Percentiles rank a stretch among this genome's conserved stretches.
Conservation (phyloP, 805 yeast species). For the Priceomyces melissophilus region DNA sequence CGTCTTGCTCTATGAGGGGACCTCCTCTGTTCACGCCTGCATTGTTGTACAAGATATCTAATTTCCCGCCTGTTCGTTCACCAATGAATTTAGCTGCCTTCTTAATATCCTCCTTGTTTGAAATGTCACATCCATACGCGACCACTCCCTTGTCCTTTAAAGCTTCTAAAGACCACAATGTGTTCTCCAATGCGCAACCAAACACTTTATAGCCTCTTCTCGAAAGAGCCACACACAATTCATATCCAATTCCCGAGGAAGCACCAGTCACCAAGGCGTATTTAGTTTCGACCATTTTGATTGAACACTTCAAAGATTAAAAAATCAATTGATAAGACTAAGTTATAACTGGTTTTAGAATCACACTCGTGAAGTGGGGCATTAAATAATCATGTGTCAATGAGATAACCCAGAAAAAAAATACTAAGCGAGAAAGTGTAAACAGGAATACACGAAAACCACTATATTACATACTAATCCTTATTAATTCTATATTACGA, state of each 20-base stretch:
- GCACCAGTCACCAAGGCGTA: slow-evolving; percentile 52
- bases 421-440: too few relatives aligned
- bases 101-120: slow-evolving; percentile 23
- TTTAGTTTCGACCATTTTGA: slow-evolving; percentile 6
- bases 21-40: slow-evolving; percentile 34
- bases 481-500: background rate
- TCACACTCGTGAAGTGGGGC: background rate
- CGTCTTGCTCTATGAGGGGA: slow-evolving; percentile 29
- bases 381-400: background rate
- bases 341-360: too few relatives aligned
- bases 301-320: background rate
- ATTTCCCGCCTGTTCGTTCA: slow-evolving; percentile 25
- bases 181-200: slow-evolving; percentile 59
- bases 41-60: slow-evolving; percentile 39
- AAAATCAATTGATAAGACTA: too few relatives aligned
- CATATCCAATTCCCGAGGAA: slow-evolving; percentile 48
- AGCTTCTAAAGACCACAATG: slow-evolving; percentile 46
- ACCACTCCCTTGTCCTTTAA: slow-evolving; percentile 30
- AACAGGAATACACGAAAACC: background rate
- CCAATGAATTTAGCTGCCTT: slow-evolving; percentile 18
- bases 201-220: slow-evolving; percentile 51
- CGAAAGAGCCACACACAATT: slow-evolving; percentile 43
- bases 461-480: background rate
- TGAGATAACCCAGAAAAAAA: background rate
- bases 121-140: slow-evolving; percentile 35